phyloP scores from a whole-genome alignment of 2,329 filamentous ascomycete genomes.

The Cladobotryum protrusum region DNA sequence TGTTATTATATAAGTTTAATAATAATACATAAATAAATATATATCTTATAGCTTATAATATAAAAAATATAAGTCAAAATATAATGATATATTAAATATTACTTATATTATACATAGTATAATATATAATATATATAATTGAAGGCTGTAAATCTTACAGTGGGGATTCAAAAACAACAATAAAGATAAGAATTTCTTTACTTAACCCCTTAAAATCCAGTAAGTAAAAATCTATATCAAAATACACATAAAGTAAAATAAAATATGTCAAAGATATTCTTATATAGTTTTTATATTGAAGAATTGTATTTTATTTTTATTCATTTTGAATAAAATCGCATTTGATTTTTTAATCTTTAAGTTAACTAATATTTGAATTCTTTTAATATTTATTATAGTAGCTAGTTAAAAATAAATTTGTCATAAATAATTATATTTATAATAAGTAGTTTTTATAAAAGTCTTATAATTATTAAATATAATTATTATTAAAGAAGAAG shows the following conservation, averaged over 20 bases:
- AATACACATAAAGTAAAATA: conserved; percentile 1
- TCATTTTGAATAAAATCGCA: neutral
- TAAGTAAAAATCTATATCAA: conserved; percentile 2
- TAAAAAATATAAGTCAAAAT: neutral
- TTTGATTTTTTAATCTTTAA: conserved; percentile 2
- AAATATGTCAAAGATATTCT: neutral
- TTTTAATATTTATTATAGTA: conserved; percentile 3
- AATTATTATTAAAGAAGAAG: too few relatives aligned
- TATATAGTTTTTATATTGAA: conserved; percentile 2
- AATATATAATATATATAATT: neutral
- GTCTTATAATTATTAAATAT: too few relatives aligned
- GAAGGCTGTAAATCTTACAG: neutral
- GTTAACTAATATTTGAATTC: neutral
- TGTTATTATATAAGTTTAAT: neutral
- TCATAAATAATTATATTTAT: too few relatives aligned
- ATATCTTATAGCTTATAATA: neutral
- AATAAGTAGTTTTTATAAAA: too few relatives aligned
- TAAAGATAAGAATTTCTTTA: neutral
- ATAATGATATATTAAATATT: neutral
- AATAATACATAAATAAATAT: neutral
- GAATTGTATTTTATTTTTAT: conserved; percentile 1
- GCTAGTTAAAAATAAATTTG: too few relatives aligned
- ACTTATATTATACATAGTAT: neutral
- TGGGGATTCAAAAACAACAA: neutral
- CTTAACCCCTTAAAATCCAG: neutral